Evolutionary conservation across 768 basidiomycete species (phyloP), one percentile per base, ranked within the genome.

Genomic region (Mycena haematopus): DNA sequence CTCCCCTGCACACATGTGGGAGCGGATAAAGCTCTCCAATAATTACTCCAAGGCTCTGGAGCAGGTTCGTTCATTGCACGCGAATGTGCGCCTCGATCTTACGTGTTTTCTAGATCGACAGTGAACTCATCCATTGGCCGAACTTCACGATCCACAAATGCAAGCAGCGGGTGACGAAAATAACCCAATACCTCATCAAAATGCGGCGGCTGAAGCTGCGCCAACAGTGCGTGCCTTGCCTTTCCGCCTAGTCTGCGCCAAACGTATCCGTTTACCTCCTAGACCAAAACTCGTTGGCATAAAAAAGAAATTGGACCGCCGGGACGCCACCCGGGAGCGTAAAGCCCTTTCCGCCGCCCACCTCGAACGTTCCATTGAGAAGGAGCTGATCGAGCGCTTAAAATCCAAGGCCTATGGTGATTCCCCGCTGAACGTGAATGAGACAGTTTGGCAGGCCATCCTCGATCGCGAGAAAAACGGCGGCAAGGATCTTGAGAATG

Each of bases 141-240:
- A 95, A 95, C 70, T 99, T 96, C 75, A 88, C 88, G 33, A 91
- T 95, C 56, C 97, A 98, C 81, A 99, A 98, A 79, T 99, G 97
- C 86, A 99, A 99, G 82, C 97, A 99, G 78, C 88, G 97, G 47
- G 84, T 98, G 31, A 99, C 97, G 13, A 99, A 99, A 80, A 98
- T 99, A 70, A 99, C 96, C 0, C 97, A 99, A 74, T 99, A 98
- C 73, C 86, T 99, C 66, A 98, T 99, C 76, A 96, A 97, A 81
- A 97, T 99, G 96, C 86, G 96, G 62, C 88, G 92, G 45, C 77
- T 96, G 64, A 92, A 92, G 68, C 81, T 96, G 59, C 87, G 90
- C 19, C 86, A 93, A 77, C 89, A 93, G 95, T 96, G 58, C 69
- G 91, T 79, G 25, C 62, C 44, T 40, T 27, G 11, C 13, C 22